Conservation (phyloP, 2,329 filamentous ascomycete genomes). For the Nemania sp. region DNA sequence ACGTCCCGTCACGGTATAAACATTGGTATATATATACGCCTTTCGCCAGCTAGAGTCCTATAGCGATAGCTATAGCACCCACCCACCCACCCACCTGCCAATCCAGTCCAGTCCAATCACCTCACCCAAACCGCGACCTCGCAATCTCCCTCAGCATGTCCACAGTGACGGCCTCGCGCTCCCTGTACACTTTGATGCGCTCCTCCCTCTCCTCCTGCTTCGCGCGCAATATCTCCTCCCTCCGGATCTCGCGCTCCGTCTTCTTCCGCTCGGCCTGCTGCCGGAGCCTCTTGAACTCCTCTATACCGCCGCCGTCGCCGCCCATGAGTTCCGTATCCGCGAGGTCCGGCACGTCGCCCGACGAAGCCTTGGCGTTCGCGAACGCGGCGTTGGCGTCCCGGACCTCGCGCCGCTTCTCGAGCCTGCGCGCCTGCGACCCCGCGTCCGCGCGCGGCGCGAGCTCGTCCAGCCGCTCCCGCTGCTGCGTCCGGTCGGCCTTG, state of each 20-base stretch:
- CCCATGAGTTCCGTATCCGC: slow-evolving; percentile 80
- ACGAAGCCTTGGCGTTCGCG: slow-evolving; percentile 68
- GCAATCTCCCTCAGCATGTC: slow-evolving; percentile 79
- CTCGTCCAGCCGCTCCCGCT: slow-evolving; percentile 79
- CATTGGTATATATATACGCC: too few species aligned
- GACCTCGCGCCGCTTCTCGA: slow-evolving; percentile 81
- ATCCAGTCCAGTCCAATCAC: not conserved
- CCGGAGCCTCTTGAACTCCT: slow-evolving; percentile 70
- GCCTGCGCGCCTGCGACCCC: slow-evolving; percentile 77
- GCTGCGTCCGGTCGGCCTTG: slow-evolving; percentile 64
- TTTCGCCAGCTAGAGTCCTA: too few species aligned
- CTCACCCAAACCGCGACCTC: slow-evolving; percentile 73
- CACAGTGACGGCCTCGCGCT: slow-evolving; percentile 84
- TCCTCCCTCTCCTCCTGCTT: slow-evolving; percentile 80
- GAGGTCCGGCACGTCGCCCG: slow-evolving; percentile 56
- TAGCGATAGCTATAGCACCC: not conserved
- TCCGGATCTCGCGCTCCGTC: slow-evolving; percentile 78
- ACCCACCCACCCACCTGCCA: not conserved
- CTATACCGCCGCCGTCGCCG: slow-evolving; percentile 58
- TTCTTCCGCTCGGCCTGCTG: slow-evolving; percentile 76
- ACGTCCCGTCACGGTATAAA: too few species aligned
- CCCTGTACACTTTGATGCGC: slow-evolving; percentile 67
- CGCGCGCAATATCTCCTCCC: slow-evolving; percentile 80
- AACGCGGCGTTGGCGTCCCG: slow-evolving; percentile 77
- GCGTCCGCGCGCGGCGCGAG: slow-evolving; percentile 80